A percentile compares a stretch with the other conserved stretches of the same genome.
Conservation (phyloP, 768 basidiomycete species). For the Trametes meyenii region DNA sequence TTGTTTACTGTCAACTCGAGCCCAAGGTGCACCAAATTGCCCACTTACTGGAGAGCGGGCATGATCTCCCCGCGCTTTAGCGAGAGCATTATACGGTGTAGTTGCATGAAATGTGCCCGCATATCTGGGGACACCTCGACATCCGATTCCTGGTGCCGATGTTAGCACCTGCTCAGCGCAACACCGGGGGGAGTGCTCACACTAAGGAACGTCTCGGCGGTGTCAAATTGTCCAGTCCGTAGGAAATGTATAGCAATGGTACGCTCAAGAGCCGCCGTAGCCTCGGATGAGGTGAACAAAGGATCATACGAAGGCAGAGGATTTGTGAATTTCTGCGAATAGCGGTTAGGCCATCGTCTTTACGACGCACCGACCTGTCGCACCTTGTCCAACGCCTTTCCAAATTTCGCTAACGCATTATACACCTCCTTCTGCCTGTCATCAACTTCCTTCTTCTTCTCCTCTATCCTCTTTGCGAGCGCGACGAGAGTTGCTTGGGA, state of each 20-base stretch:
- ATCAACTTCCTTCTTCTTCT: conserved; percentile 81
- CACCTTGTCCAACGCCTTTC: conserved; percentile 93
- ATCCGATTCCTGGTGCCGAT: conserved; percentile 60
- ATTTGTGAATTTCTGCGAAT: conserved; percentile 52
- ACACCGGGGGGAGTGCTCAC: conserved; percentile 40
- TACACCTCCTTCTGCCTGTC: conserved; percentile 91
- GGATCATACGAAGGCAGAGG: conserved; percentile 67
- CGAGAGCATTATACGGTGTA: conserved; percentile 72
- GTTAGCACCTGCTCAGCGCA: too few species aligned
- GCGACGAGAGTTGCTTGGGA: conserved; percentile 52
- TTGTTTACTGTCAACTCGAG: neutral
- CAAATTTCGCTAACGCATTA: conserved; percentile 71
- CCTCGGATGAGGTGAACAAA: conserved; percentile 64
- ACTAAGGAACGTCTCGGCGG: conserved; percentile 73
- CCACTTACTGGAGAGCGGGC: conserved; percentile 76
- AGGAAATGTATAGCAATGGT: conserved; percentile 78
- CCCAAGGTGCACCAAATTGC: neutral
- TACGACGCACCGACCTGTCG: conserved; percentile 16
- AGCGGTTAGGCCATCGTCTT: neutral
- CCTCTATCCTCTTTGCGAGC: conserved; percentile 62
- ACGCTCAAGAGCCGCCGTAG: conserved; percentile 63
- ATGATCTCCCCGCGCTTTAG: conserved; percentile 66
- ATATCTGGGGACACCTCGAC: conserved; percentile 56
- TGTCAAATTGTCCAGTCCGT: conserved; percentile 79
- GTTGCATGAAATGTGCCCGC: conserved; percentile 61